A percentile compares a stretch with the other conserved stretches of the same genome.
phyloP scores from a whole-genome alignment of 805 yeast species.

The Starmerella geochares region DNA sequence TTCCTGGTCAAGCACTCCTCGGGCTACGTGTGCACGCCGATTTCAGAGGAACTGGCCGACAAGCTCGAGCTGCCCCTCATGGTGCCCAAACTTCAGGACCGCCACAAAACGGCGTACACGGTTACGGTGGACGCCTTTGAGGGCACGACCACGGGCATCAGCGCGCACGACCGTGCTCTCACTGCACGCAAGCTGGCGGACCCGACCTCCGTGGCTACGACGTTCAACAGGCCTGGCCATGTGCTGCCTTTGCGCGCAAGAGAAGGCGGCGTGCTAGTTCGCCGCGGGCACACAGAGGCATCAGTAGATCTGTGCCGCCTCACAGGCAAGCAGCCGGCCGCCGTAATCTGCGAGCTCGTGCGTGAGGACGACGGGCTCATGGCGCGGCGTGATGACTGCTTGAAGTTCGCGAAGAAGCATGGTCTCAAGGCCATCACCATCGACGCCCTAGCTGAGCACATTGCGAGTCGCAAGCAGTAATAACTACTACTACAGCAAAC shows the following conservation, averaged over 20 bases:
- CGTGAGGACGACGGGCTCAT: conserved; percentile 86
- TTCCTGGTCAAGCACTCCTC: conserved; percentile 63
- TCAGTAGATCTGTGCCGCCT: conserved; percentile 76
- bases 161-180: conserved; percentile 85
- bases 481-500: not conserved
- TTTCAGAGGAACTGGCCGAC: conserved; percentile 69
- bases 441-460: conserved; percentile 54
- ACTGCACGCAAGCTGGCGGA: conserved; percentile 68
- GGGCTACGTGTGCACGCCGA: conserved; percentile 91
- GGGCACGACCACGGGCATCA: conserved; percentile 94
- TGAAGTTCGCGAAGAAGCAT: conserved; percentile 51
- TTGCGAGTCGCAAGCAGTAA: conserved; percentile 23
- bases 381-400: conserved; percentile 88
- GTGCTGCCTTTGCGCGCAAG: conserved; percentile 84
- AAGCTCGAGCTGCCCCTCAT: conserved; percentile 67
- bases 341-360: conserved; percentile 87
- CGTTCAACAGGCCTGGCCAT: conserved; percentile 89
- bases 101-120: conserved; percentile 96
- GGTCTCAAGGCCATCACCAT: conserved; percentile 67
- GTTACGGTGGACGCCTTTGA: conserved; percentile 76
- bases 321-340: conserved; percentile 73
- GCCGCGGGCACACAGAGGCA: conserved; percentile 97
- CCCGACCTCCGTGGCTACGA: conserved; percentile 44
- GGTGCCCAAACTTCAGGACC: conserved; percentile 55
- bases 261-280: conserved; percentile 65